Evolutionary conservation across 179 eudicot species (phyloP).

Genomic region (Corrigiola litoralis): DNA sequence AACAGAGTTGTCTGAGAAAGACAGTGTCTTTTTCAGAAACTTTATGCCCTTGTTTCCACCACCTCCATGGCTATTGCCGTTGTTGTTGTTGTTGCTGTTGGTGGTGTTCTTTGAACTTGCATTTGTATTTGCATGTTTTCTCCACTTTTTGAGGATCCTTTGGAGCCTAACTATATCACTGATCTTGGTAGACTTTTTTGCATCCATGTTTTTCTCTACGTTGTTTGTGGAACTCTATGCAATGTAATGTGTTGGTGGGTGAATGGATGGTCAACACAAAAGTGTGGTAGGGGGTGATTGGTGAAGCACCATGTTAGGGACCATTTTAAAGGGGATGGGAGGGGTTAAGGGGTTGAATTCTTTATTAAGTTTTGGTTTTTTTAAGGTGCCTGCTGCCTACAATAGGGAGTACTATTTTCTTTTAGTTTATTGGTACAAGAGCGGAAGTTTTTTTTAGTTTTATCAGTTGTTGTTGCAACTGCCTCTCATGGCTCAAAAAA

Average conservation of each 20-base stretch:
- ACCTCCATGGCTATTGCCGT: background rate
- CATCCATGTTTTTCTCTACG: constrained; percentile 26
- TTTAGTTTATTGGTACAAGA: background rate
- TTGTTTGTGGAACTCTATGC: background rate
- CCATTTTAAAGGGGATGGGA: constrained; percentile 19
- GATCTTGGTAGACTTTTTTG: constrained; percentile 48
- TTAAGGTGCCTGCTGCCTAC: constrained; percentile 11
- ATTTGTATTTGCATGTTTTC: constrained; percentile 39
- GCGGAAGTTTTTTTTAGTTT: constrained; percentile 21
- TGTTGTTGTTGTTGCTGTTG: background rate
- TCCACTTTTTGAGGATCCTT: constrained; percentile 60
- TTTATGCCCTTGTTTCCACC: constrained; percentile 40
- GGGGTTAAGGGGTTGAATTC: constrained; percentile 9
- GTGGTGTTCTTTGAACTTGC: constrained; percentile 8
- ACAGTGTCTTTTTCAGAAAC: constrained; percentile 55
- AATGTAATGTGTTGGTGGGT: background rate
- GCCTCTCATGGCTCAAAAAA: constrained; percentile 17
- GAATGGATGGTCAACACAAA: background rate
- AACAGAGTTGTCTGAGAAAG: constrained; percentile 46
- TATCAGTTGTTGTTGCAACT: constrained; percentile 29
- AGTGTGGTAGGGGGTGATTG: constrained; percentile 1
- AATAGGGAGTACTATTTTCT: background rate
- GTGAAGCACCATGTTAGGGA: constrained; percentile 15
- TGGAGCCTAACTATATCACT: constrained; percentile 61
- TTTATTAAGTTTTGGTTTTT: background rate